Evolutionary conservation across 441 rosid genomes (phyloP).

Genomic region (Bocquillonia castaneifolia): DNA sequence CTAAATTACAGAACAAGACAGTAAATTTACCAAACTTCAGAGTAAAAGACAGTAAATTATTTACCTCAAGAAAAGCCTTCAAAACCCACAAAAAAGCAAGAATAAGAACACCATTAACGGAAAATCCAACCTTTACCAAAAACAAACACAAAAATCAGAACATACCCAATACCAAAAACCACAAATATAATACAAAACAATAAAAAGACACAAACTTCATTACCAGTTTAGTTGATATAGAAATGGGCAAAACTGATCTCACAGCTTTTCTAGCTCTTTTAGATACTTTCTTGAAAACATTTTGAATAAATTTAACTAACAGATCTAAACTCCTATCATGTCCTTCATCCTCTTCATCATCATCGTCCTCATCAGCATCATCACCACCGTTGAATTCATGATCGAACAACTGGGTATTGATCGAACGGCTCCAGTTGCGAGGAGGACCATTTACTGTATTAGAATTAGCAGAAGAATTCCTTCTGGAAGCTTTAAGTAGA

Average conservation of each 20-base stretch:
- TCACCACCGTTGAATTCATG: slow-evolving; percentile 10
- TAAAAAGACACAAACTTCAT: neutral
- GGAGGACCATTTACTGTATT: slow-evolving; percentile 41
- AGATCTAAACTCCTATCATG: slow-evolving; percentile 86
- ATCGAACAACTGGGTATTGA: slow-evolving; percentile 31
- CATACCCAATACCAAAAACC: neutral
- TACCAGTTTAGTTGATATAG: slow-evolving; percentile 62
- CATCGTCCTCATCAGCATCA: slow-evolving; percentile 44
- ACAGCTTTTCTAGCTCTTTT: slow-evolving; percentile 70
- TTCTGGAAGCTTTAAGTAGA: neutral
- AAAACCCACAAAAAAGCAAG: slow-evolving; percentile 79
- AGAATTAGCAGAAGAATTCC: slow-evolving; percentile 17
- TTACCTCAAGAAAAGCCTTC: slow-evolving; percentile 90
- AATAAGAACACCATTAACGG: slow-evolving; percentile 72
- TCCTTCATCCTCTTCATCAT: slow-evolving; percentile 56
- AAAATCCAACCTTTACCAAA: slow-evolving; percentile 57
- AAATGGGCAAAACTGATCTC: slow-evolving; percentile 60
- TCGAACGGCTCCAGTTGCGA: slow-evolving; percentile 65
- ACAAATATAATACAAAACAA: neutral
- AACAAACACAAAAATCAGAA: neutral
- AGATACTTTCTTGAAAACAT: slow-evolving; percentile 60
- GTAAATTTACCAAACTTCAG: neutral
- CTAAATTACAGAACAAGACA: neutral
- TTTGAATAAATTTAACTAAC: slow-evolving; percentile 57
- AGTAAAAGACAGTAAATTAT: neutral